These are phyloP conservation scores for Gliomastix tumulicola DNA, from an alignment of 2,329 filamentous ascomycete species.

Conservation along the genomic window DNA sequence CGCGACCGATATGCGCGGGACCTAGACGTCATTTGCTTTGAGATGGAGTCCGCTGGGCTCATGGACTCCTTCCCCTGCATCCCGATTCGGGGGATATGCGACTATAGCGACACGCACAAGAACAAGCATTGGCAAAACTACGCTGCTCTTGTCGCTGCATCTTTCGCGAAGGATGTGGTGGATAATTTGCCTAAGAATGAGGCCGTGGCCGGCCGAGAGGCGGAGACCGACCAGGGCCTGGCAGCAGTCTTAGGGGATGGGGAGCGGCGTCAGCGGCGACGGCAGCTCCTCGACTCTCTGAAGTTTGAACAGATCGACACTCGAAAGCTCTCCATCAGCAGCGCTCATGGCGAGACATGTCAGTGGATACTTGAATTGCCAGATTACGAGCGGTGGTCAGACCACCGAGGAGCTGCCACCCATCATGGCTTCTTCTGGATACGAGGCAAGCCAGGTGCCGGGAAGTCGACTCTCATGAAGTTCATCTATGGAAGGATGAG, in stretches of 20 bases:
- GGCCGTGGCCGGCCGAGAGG: neutral
- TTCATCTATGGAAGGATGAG: neutral
- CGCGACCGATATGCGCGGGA: conserved; percentile 17
- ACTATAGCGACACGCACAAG: conserved; percentile 30
- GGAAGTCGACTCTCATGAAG: conserved; percentile 8
- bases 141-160: conserved; percentile 23
- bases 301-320: conserved; percentile 8
- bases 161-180: conserved; percentile 6
- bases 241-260: too few relatives aligned
- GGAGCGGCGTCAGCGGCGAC: too few relatives aligned
- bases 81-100: conserved; percentile 26
- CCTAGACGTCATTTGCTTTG: conserved; percentile 9
- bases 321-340: conserved; percentile 6
- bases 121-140: conserved; percentile 25
- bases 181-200: neutral
- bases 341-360: conserved; percentile 10
- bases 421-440: conserved; percentile 5
- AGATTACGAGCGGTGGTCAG: conserved; percentile 7
- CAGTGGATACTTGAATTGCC: conserved; percentile 7
- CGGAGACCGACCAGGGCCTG: neutral
- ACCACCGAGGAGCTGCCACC: neutral
- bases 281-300: conserved; percentile 5
- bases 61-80: conserved; percentile 17
- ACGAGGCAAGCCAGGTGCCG: conserved; percentile 3
- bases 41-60: conserved; percentile 19